Percentiles rank a stretch among this genome's conserved stretches.
These are phyloP conservation scores for Coniophora puteana DNA, from an alignment of 1,284 basidiomycete genomes.

Conservation along the genomic window DNA sequence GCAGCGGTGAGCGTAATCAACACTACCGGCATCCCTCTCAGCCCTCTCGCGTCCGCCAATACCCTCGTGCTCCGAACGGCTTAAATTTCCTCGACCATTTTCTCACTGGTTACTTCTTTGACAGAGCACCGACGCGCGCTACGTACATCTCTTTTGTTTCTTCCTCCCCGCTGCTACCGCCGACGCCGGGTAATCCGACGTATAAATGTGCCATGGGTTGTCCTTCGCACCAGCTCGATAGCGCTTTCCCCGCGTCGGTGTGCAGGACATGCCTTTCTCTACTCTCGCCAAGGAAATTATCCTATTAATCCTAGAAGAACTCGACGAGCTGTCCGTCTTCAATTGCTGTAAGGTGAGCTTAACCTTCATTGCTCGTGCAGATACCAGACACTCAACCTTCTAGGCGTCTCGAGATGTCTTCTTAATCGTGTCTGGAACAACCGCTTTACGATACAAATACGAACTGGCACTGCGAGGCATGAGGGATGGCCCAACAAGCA, in stretches of 20 bases:
- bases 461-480: conserved; percentile 53
- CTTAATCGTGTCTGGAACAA: conserved; percentile 39
- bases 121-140: conserved; percentile 24
- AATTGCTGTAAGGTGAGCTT: conserved; percentile 44
- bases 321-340: conserved; percentile 50
- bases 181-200: conserved; percentile 18
- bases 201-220: conserved; percentile 32
- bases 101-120: too few relatives aligned
- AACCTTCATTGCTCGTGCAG: background rate
- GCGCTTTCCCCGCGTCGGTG: conserved; percentile 25
- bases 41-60: too few relatives aligned
- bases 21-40: too few relatives aligned
- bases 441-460: conserved; percentile 48
- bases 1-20: conserved; percentile 15
- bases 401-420: conserved; percentile 47
- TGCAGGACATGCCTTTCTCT: conserved; percentile 38
- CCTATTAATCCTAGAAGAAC: conserved; percentile 46
- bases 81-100: too few relatives aligned
- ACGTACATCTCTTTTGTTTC: conserved; percentile 34
- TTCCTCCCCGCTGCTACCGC: conserved; percentile 18
- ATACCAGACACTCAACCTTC: conserved; percentile 3
- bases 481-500: conserved; percentile 45
- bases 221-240: conserved; percentile 12
- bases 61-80: too few relatives aligned
- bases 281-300: conserved; percentile 52